A percentile compares a stretch with the other conserved stretches of the same genome.
These are phyloP conservation scores for Bruguiera sexangula DNA, from an alignment of 345 rosid genomes.

Conservation along the genomic window DNA sequence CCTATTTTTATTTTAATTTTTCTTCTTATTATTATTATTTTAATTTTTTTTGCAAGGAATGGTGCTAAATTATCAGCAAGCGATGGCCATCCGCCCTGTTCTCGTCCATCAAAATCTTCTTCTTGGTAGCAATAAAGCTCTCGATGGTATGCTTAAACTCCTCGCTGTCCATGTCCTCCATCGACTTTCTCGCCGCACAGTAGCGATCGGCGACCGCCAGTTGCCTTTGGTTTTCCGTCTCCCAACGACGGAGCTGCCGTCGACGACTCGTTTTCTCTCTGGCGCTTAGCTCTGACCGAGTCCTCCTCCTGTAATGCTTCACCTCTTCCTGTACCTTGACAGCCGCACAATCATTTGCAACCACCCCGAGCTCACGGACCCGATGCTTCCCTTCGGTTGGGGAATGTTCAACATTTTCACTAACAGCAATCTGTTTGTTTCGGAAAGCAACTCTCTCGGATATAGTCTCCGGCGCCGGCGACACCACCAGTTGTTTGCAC, in stretches of 20 bases:
- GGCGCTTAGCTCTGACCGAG: constrained; percentile 12
- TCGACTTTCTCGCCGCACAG: constrained; percentile 14
- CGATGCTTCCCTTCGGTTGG: not conserved
- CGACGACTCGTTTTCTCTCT: not conserved
- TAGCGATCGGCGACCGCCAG: too few relatives aligned
- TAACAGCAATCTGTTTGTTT: constrained; percentile 19
- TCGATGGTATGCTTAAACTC: constrained; percentile 54
- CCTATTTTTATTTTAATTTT: too few relatives aligned
- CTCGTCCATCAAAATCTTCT: constrained; percentile 39
- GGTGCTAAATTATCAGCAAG: not conserved
- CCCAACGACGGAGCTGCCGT: constrained; percentile 31
- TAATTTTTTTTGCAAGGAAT: not conserved
- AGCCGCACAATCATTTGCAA: not conserved
- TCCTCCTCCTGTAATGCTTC: constrained; percentile 26
- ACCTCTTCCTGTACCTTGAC: not conserved
- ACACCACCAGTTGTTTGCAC: not conserved
- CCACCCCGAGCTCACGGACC: not conserved
- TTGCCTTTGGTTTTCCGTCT: constrained; percentile 19
- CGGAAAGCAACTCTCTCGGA: not conserved
- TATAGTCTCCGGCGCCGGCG: not conserved
- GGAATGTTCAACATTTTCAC: not conserved
- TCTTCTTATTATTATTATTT: too few relatives aligned
- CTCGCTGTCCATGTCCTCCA: constrained; percentile 57
- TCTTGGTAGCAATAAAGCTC: constrained; percentile 45
- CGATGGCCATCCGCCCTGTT: constrained; percentile 4